Evolutionary conservation across 495 filamentous ascomycete genomes (phyloP).

Genomic region (Trichoderma gamsii): DNA sequence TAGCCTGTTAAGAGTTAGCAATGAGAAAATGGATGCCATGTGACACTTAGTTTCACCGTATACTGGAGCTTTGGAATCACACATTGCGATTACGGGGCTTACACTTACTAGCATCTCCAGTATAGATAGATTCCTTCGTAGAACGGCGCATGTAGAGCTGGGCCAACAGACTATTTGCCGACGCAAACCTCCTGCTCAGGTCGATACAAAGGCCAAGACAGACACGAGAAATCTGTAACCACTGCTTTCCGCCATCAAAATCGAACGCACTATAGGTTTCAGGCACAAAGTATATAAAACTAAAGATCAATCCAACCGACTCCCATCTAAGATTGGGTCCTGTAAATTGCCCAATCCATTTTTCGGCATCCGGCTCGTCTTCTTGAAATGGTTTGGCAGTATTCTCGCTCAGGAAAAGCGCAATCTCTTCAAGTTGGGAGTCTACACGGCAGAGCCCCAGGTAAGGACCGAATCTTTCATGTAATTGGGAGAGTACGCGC

Average conservation of each 20-base stretch:
- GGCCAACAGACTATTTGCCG: conserved; percentile 45
- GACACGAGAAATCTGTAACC: conserved; percentile 26
- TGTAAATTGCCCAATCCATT: conserved; percentile 36
- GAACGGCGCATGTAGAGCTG: conserved; percentile 41
- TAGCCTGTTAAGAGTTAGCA: conserved; percentile 31
- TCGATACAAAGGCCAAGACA: conserved; percentile 40
- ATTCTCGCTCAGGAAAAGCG: conserved; percentile 24
- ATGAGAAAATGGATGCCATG: background rate
- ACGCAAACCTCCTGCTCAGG: conserved; percentile 37
- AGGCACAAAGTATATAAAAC: conserved; percentile 16
- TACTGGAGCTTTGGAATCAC: background rate
- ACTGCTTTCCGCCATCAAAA: conserved; percentile 20
- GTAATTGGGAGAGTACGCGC: conserved; percentile 20
- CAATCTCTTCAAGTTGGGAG: conserved; percentile 25
- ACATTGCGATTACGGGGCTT: background rate
- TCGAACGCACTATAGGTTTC: conserved; percentile 16
- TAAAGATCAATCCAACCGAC: conserved; percentile 48
- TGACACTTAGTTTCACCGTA: background rate
- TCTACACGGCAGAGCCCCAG: conserved; percentile 7
- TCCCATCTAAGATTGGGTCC: conserved; percentile 55
- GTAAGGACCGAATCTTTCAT: conserved; percentile 20
- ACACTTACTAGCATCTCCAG: conserved; percentile 48
- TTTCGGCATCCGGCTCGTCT: conserved; percentile 34
- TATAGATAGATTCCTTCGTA: conserved; percentile 39
- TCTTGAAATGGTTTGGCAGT: conserved; percentile 23